These are phyloP conservation scores for slime mould (Dictyostelium discoideum) DNA, from an alignment of 78 protist species.

Conservation along the genomic window DNA sequence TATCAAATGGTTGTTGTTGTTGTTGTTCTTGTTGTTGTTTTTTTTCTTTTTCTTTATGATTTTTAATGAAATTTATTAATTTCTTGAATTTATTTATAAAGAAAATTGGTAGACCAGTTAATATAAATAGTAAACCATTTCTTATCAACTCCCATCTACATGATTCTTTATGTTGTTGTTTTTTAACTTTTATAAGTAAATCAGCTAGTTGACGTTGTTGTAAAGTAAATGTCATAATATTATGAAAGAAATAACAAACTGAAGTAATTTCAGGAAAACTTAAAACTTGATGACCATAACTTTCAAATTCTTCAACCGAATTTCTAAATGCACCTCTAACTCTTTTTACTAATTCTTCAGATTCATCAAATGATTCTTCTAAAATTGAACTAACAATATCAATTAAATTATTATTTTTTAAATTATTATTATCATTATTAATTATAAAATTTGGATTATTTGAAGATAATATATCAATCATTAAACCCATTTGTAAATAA, in stretches of 20 bases:
- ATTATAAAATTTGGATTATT: not conserved
- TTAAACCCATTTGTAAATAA: constrained; percentile 62
- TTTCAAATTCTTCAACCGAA: constrained; percentile 17
- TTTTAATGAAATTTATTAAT: not conserved
- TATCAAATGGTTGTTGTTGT: not conserved
- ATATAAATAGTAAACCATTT: constrained; percentile 1
- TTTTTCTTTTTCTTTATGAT: not conserved
- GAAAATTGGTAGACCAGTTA: constrained; percentile 1
- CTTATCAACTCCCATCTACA: constrained; percentile 7
- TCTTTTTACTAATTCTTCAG: constrained; percentile 30
- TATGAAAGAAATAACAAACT: constrained; percentile 47
- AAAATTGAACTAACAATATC: not conserved
- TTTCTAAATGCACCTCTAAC: not conserved
- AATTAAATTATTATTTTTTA: not conserved
- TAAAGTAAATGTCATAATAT: constrained; percentile 17
- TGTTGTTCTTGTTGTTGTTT: not conserved
- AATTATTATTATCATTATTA: not conserved
- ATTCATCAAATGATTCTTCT: constrained; percentile 43
- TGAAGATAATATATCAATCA: constrained; percentile 42
- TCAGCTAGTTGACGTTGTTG: constrained; percentile 45
- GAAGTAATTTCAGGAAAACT: constrained; percentile 9
- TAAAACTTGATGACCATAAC: constrained; percentile 1
- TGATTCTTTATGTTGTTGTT: not conserved
- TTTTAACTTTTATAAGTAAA: not conserved
- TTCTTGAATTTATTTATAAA: not conserved